Percentiles rank a stretch among this genome's conserved stretches.
These are phyloP conservation scores for Laburnicola sp. DNA, from an alignment of 2,329 filamentous ascomycete genomes.

Conservation along the genomic window DNA sequence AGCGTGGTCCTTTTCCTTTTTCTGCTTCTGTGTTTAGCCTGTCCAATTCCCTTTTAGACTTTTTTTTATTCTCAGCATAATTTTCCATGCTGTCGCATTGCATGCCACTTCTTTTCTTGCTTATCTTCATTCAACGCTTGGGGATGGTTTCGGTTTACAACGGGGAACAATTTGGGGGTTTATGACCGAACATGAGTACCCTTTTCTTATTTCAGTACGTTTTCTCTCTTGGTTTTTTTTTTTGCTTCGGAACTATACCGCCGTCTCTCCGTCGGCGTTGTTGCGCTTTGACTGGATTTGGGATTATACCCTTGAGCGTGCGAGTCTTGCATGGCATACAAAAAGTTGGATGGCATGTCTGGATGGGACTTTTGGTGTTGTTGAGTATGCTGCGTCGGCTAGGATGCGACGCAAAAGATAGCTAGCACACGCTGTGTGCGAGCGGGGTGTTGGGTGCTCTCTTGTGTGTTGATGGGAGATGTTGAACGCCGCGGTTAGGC, in stretches of 20 bases:
- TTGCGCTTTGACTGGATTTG: too few relatives aligned
- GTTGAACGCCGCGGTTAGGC: too few relatives aligned
- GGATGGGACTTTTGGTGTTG: too few relatives aligned
- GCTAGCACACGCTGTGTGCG: too few relatives aligned
- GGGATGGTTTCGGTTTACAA: constrained; percentile 12
- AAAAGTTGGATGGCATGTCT: too few relatives aligned
- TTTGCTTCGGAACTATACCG: not conserved
- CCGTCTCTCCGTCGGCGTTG: not conserved
- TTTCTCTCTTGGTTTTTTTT: too few relatives aligned
- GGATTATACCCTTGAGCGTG: not conserved
- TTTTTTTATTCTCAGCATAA: constrained; percentile 24
- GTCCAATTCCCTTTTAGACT: constrained; percentile 34
- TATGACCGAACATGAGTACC: constrained; percentile 20
- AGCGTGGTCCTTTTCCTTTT: constrained; percentile 23
- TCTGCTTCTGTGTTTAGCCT: constrained; percentile 27
- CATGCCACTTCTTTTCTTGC: constrained; percentile 25
- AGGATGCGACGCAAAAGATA: too few relatives aligned
- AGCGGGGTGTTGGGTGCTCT: too few relatives aligned
- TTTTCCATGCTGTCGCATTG: constrained; percentile 36
- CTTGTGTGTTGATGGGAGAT: too few relatives aligned
- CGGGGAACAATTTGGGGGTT: constrained; percentile 8
- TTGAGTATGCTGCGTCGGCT: too few relatives aligned
- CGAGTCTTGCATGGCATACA: not conserved
- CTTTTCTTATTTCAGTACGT: constrained; percentile 2
- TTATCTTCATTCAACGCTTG: constrained; percentile 8